A percentile compares a stretch with the other conserved stretches of the same genome.
Evolutionary conservation across 768 basidiomycete genomes (phyloP).

Genomic region (Panellus pusillus): DNA sequence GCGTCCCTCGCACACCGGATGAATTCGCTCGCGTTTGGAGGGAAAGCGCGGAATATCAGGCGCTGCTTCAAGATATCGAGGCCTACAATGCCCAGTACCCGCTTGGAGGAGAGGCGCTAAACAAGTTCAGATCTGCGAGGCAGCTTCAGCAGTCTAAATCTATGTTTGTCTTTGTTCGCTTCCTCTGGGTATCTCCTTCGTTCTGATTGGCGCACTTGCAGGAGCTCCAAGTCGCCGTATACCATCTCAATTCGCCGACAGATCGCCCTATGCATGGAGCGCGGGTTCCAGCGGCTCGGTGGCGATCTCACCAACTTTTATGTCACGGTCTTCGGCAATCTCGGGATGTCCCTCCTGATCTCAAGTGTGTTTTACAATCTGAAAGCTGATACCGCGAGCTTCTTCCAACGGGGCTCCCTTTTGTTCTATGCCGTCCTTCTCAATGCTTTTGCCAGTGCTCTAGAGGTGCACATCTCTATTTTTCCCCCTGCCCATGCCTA

Average conservation of each 20-base stretch:
- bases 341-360: neutral
- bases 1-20: conserved; percentile 41
- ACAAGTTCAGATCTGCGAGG: conserved; percentile 32
- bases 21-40: conserved; percentile 42
- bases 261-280: conserved; percentile 41
- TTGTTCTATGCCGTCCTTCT: conserved; percentile 41
- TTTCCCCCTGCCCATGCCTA: neutral
- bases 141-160: conserved; percentile 38
- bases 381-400: conserved; percentile 36
- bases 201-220: neutral
- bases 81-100: conserved; percentile 32
- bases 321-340: conserved; percentile 6
- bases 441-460: conserved; percentile 38
- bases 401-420: conserved; percentile 43
- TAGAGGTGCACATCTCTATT: conserved; percentile 23
- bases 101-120: conserved; percentile 26
- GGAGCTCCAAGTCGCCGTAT: conserved; percentile 35
- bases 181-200: neutral
- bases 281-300: conserved; percentile 45
- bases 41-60: conserved; percentile 33
- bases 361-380: conserved; percentile 44
- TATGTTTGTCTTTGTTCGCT: conserved; percentile 22
- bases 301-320: conserved; percentile 36
- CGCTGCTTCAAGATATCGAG: conserved; percentile 28
- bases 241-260: conserved; percentile 47